Percentiles rank a stretch among this genome's conserved stretches.
These are phyloP conservation scores for Fusarium pseudoanthophilum DNA, from an alignment of 2,329 filamentous ascomycete genomes.

Conservation along the genomic window DNA sequence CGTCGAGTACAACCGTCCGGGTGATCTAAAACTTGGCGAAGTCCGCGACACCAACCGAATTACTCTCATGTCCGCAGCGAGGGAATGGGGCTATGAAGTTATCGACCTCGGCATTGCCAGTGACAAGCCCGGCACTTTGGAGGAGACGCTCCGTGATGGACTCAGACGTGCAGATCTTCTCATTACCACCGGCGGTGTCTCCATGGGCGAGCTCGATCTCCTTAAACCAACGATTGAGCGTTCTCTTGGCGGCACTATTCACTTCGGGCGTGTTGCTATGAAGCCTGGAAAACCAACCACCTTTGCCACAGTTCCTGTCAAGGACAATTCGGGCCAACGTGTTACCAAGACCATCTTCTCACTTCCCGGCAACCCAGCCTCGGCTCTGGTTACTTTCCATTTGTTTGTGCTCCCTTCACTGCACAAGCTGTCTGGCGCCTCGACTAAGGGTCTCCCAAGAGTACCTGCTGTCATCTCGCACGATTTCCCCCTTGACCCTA, in stretches of 20 bases:
- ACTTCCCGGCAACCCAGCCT: conserved; percentile 92
- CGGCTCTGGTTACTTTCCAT: conserved; percentile 91
- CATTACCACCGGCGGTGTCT: conserved; percentile 93
- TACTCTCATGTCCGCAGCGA: conserved; percentile 81
- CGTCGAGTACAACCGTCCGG: conserved; percentile 74
- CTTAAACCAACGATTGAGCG: conserved; percentile 97
- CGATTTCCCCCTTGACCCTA: conserved; percentile 78
- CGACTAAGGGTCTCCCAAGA: conserved; percentile 74
- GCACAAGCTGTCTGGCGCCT: conserved; percentile 78
- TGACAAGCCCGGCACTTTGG: conserved; percentile 78
- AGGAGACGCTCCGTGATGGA: conserved; percentile 79
- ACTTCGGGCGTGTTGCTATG: conserved; percentile 96
- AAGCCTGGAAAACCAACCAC: conserved; percentile 98
- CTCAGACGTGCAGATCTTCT: conserved; percentile 82
- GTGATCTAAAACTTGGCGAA: conserved; percentile 77
- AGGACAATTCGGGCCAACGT: conserved; percentile 67
- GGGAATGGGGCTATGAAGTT: conserved; percentile 79
- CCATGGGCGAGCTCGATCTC: conserved; percentile 97
- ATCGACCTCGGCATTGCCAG: conserved; percentile 88
- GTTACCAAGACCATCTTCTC: conserved; percentile 82
- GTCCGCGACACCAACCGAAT: conserved; percentile 95
- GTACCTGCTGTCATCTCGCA: conserved; percentile 78
- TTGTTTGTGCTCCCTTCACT: conserved; percentile 91
- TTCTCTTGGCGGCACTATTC: conserved; percentile 87
- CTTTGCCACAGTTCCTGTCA: conserved; percentile 85